Evolutionary conservation across 2,329 filamentous ascomycete species (phyloP), one percentile per base, ranked within the genome.

Genomic region (Cytospora piceicola): DNA sequence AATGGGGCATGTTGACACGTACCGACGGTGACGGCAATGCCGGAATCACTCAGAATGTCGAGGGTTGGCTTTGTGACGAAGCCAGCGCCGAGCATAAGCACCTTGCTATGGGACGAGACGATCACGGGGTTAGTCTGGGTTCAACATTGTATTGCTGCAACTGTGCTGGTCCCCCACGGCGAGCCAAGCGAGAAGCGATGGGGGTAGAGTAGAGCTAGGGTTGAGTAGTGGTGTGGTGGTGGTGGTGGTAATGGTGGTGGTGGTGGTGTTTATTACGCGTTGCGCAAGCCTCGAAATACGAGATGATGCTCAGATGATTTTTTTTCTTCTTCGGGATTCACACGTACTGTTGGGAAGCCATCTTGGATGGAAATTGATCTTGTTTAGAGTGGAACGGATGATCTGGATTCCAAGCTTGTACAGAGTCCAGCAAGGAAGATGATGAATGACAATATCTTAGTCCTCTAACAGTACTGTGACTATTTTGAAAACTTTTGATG

Each of bases 11-110:
- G n/a, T 4, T 17, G 29, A 39, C 34, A 46, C 83, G 70, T 81
- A 88, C 86, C 87, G 70, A 90, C 86, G n/a, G 87, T 89, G 61
- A 90, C 87, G 63, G 80, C 73, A 67, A 90, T 81, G 70, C 84
- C 87, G n/a, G 84, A 78, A 56, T 87, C 80, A 74, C 79, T 80
- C 68, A 90, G 82, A 68, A 90, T 80, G 70, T 90, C 85, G 67
- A 90, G 82, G 22, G 88, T 89, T 64, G 88, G 88, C 73, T 81
- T 82, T 71, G 87, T 85, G 71, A 89, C 87, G 75, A 85, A 85
- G 74, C 83, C 83, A 63, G 83, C 79, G 69, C 83, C 83, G 71
- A 83, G 81, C 77, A 83, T 79, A 32, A 80, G 75, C 67, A 77
- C 75, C 73, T 73, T 75, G 66, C 73, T 73, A 49, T 64, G 32